These are phyloP conservation scores for Penicillium coprophilum DNA, from an alignment of 495 filamentous ascomycete genomes.

Conservation along the genomic window DNA sequence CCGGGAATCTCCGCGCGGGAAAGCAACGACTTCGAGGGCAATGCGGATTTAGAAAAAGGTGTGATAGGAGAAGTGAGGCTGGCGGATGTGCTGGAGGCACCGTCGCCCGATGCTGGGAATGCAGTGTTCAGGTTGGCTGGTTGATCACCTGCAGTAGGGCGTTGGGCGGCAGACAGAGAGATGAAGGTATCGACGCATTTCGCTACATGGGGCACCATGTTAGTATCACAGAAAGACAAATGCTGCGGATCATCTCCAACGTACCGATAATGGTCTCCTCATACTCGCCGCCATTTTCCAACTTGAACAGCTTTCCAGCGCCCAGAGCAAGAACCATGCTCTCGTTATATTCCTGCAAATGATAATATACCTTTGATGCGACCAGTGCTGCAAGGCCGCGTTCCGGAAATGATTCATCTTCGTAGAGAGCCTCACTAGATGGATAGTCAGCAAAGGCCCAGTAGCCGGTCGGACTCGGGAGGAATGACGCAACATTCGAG, in stretches of 20 bases:
- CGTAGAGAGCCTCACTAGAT: slow-evolving; percentile 89
- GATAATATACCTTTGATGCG: slow-evolving; percentile 96
- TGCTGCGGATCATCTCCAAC: slow-evolving; percentile 16
- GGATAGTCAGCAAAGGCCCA: slow-evolving; percentile 18
- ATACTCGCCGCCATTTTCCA: slow-evolving; percentile 90
- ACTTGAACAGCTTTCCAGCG: slow-evolving; percentile 90
- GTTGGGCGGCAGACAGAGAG: slow-evolving; percentile 70
- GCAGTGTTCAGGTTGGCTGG: slow-evolving; percentile 71
- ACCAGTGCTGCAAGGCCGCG: slow-evolving; percentile 93
- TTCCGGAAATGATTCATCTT: slow-evolving; percentile 92
- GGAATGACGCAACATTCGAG: slow-evolving; percentile 8
- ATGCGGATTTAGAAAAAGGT: slow-evolving; percentile 86
- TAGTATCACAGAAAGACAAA: neutral
- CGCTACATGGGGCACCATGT: slow-evolving; percentile 42
- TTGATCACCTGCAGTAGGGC: slow-evolving; percentile 55
- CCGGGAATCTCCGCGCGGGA: slow-evolving; percentile 71
- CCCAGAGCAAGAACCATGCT: slow-evolving; percentile 98
- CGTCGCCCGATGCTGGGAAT: slow-evolving; percentile 61
- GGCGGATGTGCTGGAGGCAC: slow-evolving; percentile 63
- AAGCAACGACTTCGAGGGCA: slow-evolving; percentile 90
- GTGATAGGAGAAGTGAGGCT: slow-evolving; percentile 82
- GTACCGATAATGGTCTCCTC: slow-evolving; percentile 93
- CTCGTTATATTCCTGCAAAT: slow-evolving; percentile 97
- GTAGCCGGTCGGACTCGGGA: slow-evolving; percentile 5
- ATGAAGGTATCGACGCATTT: slow-evolving; percentile 99